phyloP scores from a whole-genome alignment of 345 rosid species.

The Nephelium lappaceum region DNA sequence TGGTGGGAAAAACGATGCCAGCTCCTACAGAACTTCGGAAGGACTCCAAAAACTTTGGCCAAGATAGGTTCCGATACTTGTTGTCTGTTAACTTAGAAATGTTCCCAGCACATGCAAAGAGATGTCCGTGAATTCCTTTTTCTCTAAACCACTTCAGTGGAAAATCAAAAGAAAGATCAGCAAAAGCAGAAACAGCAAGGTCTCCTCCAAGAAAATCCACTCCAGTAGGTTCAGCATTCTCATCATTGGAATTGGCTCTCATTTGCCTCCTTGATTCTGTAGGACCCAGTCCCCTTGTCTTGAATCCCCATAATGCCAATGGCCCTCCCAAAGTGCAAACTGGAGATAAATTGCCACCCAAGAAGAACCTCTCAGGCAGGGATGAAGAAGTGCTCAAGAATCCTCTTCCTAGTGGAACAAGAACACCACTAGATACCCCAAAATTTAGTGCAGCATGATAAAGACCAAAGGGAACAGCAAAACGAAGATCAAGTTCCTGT shows the following conservation, averaged over 20 bases:
- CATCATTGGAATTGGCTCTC: conserved; percentile 34
- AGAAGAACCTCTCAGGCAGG: conserved; percentile 84
- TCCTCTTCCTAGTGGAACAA: conserved; percentile 80
- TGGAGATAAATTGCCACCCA: conserved; percentile 93
- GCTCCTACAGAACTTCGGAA: conserved; percentile 77
- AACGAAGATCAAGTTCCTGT: conserved; percentile 91
- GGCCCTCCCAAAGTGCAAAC: conserved; percentile 82
- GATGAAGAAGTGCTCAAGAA: conserved; percentile 56
- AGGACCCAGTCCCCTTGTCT: conserved; percentile 83
- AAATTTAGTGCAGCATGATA: conserved; percentile 70
- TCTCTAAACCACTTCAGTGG: conserved; percentile 80
- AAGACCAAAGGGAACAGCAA: conserved; percentile 81
- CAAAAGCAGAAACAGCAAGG: conserved; percentile 81
- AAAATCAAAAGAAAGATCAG: conserved; percentile 89
- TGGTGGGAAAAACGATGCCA: conserved; percentile 83
- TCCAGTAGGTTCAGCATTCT: conserved; percentile 42
- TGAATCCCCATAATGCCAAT: conserved; percentile 78
- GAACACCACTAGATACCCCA: conserved; percentile 75
- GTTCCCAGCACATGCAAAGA: conserved; percentile 89
- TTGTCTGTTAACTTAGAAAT: conserved; percentile 70
- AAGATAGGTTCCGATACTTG: conserved; percentile 58
- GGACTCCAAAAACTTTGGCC: conserved; percentile 58
- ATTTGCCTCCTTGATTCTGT: conserved; percentile 67
- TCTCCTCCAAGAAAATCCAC: conserved; percentile 94
- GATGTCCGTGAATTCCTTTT: conserved; percentile 89